Evolutionary conservation across 495 filamentous ascomycete species (phyloP).

Genomic region (Niebla homalea): DNA sequence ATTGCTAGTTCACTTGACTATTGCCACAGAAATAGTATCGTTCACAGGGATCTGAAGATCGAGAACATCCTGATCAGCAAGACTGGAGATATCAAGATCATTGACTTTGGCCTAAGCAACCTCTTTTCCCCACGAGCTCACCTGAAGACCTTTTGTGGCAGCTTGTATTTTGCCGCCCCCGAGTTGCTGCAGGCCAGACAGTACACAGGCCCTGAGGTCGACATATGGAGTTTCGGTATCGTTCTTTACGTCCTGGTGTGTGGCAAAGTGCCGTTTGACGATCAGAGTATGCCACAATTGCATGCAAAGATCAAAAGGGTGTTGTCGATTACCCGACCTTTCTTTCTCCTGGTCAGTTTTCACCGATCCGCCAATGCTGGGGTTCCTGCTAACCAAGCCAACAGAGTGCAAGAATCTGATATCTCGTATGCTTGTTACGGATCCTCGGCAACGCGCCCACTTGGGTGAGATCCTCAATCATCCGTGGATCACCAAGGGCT

Average conservation of each 20-base stretch:
- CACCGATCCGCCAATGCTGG: neutral
- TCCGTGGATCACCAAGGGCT: conserved; percentile 95
- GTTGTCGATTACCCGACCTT: conserved; percentile 90
- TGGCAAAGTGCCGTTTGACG: conserved; percentile 96
- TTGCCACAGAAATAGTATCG: conserved; percentile 97
- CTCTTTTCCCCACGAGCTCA: conserved; percentile 78
- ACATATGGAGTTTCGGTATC: conserved; percentile 98
- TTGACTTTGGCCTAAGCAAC: conserved; percentile 97
- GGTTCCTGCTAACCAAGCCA: conserved; percentile 19
- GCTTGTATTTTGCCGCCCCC: conserved; percentile 94
- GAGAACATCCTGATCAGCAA: conserved; percentile 99
- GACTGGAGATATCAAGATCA: conserved; percentile 98
- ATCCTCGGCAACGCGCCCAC: conserved; percentile 74
- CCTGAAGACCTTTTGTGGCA: conserved; percentile 95
- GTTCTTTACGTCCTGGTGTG: conserved; percentile 98
- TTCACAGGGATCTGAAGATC: conserved; percentile 95
- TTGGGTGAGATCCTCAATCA: conserved; percentile 90
- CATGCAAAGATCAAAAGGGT: conserved; percentile 99
- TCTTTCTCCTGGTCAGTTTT: conserved; percentile 64
- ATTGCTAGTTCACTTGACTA: conserved; percentile 98
- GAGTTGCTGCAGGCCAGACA: conserved; percentile 87
- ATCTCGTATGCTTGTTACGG: conserved; percentile 90
- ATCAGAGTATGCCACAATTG: conserved; percentile 96
- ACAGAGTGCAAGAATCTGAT: conserved; percentile 89
- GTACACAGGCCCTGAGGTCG: conserved; percentile 93